Base-by-base conservation (phyloP, 371 early-diverging fungal species). In the Enterospora canceri region DNA sequence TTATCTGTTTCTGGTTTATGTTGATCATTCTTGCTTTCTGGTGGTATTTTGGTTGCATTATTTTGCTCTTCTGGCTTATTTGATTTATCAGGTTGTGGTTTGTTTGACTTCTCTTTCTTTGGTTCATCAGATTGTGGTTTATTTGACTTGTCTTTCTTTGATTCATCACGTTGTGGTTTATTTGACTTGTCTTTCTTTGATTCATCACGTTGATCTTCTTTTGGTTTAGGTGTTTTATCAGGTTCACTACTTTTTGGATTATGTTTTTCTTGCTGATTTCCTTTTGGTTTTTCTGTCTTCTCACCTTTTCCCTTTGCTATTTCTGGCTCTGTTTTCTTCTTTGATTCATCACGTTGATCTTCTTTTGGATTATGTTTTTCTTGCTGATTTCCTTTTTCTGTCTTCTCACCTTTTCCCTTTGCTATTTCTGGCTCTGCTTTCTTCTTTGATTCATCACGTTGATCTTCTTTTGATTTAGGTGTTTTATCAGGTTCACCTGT, bases 211-310 rank as follows among this genome's bases (percentile, higher is more conserved):
- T 4, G 8, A 8, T 58, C n/a, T 21, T 58, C 49, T 19, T 24
- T 57, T 30, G 50, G 12, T 12, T 19, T 57, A 12, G 12, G 50
- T 58, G 15, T 21, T 50, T 33, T 57, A 58, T 12, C 19, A 49
- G 12, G 59, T 58, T 58, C 19, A 16, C 16, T 58, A 49, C 59
- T 49, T 15, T 58, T 30, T 8, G n/a, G n/a, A n/a, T n/a, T n/a
- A n/a, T 12, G 15, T 50, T 61, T 15, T 15, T 47, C 54, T 24
- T 61, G 24, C 15, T 21, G 15, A 51, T 47, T 32, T 26, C 28
- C 50, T 47, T 51, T 51, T 26, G 46, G 18, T 2, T 23, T 16
- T 12, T 15, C 58, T 19, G 15, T 32, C 16, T 58, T 58, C n/a
- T 51, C 4, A 21, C 21, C 8, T 51, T 63, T 31, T 5, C 30